Percentiles rank a stretch among this genome's conserved stretches.
phyloP scores from a whole-genome alignment of 768 basidiomycete species.

The Xerocomellus chrysenteron region DNA sequence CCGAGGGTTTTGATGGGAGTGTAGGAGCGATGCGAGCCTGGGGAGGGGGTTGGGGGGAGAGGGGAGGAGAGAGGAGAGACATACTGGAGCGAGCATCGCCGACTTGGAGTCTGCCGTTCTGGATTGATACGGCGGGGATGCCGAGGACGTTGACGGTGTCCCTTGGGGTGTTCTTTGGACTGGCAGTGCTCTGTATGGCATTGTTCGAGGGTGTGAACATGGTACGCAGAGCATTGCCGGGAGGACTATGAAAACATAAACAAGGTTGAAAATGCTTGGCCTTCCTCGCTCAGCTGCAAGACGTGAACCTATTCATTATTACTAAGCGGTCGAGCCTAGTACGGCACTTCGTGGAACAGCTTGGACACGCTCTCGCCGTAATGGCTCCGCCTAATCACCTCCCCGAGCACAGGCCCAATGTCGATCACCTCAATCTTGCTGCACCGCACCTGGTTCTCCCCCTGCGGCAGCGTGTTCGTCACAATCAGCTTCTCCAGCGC shows the following conservation, averaged over 20 bases:
- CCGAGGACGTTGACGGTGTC: slow-evolving; percentile 68
- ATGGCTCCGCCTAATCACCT: slow-evolving; percentile 93
- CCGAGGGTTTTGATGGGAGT: slow-evolving; percentile 96
- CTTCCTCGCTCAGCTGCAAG: neutral
- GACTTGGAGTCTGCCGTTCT: slow-evolving; percentile 66
- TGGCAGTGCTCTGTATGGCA: slow-evolving; percentile 27
- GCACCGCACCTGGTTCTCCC: slow-evolving; percentile 67
- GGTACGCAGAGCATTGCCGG: slow-evolving; percentile 35
- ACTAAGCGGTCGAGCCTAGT: slow-evolving; percentile 43
- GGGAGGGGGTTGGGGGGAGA: neutral
- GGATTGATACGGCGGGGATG: slow-evolving; percentile 74
- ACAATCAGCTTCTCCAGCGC: slow-evolving; percentile 92
- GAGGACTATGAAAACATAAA: slow-evolving; percentile 23
- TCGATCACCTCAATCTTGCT: slow-evolving; percentile 90
- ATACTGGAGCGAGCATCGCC: slow-evolving; percentile 70
- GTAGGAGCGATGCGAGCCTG: slow-evolving; percentile 85
- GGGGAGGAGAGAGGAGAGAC: slow-evolving; percentile 31
- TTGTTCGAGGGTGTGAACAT: slow-evolving; percentile 35
- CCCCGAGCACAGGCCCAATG: slow-evolving; percentile 91
- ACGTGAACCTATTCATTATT: slow-evolving; percentile 3
- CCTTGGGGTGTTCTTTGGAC: slow-evolving; percentile 37
- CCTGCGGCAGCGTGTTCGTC: slow-evolving; percentile 96
- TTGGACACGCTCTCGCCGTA: slow-evolving; percentile 95
- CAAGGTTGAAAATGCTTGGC: neutral
- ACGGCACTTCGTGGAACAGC: slow-evolving; percentile 87